phyloP scores from a whole-genome alignment of 2,329 filamentous ascomycete genomes.

The Microsporum canis region DNA sequence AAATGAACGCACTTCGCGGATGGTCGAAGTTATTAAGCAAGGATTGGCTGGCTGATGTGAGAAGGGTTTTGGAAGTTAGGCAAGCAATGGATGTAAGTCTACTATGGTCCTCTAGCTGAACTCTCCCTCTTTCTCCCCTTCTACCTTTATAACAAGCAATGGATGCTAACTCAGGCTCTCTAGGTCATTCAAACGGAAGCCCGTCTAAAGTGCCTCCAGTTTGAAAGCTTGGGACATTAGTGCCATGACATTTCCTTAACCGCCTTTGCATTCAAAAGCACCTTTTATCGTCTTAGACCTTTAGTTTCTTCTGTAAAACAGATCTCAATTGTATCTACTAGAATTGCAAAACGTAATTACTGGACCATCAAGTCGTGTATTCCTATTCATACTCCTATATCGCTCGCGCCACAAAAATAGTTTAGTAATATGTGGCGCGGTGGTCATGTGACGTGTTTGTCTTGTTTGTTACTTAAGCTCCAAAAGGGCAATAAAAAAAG shows the following conservation, averaged over 20 bases:
- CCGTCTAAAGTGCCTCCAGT: conserved; percentile 71
- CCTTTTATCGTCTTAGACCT: conserved; percentile 19
- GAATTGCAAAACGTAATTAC: neutral
- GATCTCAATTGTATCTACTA: conserved; percentile 4
- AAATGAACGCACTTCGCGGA: conserved; percentile 85
- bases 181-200: conserved; percentile 86
- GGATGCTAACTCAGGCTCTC: neutral
- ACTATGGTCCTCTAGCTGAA: neutral
- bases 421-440: neutral
- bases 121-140: neutral
- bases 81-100: conserved; percentile 79
- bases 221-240: conserved; percentile 45
- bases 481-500: neutral
- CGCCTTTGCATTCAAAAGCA: conserved; percentile 21
- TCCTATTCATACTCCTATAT: neutral
- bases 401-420: neutral
- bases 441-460: conserved; percentile 7
- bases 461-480: conserved; percentile 8
- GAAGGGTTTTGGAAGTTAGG: conserved; percentile 85
- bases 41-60: conserved; percentile 85
- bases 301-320: conserved; percentile 8
- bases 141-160: neutral
- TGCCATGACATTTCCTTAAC: conserved; percentile 19
- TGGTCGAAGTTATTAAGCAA: conserved; percentile 93
- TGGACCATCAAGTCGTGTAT: neutral